A percentile compares a stretch with the other conserved stretches of the same genome.
Conservation (phyloP, 2,329 filamentous ascomycete genomes). For the Pochonia chlamydosporia region DNA sequence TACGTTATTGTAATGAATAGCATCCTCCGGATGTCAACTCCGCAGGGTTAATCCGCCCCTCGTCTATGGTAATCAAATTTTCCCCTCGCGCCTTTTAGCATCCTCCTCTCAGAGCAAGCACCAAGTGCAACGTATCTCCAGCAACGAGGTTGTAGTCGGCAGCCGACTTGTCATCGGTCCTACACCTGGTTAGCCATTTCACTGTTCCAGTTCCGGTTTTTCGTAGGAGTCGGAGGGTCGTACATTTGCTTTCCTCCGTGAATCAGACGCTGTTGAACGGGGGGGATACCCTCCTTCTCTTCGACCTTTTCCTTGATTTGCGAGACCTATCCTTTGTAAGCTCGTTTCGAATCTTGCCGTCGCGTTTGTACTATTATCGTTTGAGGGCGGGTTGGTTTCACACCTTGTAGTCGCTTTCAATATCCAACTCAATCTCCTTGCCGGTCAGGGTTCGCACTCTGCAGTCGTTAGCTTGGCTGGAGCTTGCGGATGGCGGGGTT, state of each 20-base stretch:
- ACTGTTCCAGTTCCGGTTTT: neutral
- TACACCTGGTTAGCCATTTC: constrained; percentile 32
- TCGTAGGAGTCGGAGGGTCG: constrained; percentile 13
- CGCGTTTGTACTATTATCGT: neutral
- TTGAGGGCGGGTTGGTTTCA: constrained; percentile 9
- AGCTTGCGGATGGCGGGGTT: neutral
- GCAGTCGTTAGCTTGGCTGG: constrained; percentile 4
- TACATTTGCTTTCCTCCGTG: constrained; percentile 98
- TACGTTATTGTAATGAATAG: neutral
- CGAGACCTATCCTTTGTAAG: constrained; percentile 56
- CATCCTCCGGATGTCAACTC: too few relatives aligned
- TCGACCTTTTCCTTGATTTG: constrained; percentile 99
- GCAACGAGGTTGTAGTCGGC: constrained; percentile 85
- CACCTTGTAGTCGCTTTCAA: constrained; percentile 91
- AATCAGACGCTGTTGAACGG: constrained; percentile 92
- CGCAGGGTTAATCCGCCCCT: too few relatives aligned
- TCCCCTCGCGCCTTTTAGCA: constrained; percentile 9
- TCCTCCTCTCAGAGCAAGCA: constrained; percentile 87
- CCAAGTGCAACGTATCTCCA: constrained; percentile 89
- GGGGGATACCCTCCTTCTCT: constrained; percentile 97
- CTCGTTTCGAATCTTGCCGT: neutral
- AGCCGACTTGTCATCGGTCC: constrained; percentile 93
- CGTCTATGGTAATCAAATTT: neutral
- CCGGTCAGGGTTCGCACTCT: constrained; percentile 97
- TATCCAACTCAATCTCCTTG: constrained; percentile 98